phyloP scores from a whole-genome alignment of 2,329 filamentous ascomycete species.

The Ascochyta clinopodiicola region DNA sequence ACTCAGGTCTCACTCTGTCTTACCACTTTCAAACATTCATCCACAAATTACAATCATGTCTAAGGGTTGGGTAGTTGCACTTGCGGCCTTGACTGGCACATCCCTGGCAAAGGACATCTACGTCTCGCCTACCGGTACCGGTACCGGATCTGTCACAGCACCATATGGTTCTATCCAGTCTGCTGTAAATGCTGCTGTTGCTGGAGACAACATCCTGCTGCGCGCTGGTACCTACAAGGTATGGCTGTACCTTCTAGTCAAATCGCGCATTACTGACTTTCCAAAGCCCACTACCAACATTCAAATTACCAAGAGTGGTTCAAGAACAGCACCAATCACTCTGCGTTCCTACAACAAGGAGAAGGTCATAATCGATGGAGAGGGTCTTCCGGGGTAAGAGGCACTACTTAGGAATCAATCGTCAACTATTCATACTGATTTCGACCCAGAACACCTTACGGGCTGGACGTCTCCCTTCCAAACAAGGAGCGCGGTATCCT shows the following conservation, averaged over 20 bases:
- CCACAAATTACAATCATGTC: background rate
- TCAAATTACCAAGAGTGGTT: conserved; percentile 48
- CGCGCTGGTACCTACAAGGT: conserved; percentile 52
- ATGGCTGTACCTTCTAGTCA: no score
- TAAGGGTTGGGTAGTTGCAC: background rate
- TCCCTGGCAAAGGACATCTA: conserved; percentile 47
- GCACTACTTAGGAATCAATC: no score
- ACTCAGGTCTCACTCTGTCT: background rate
- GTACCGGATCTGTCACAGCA: conserved; percentile 48
- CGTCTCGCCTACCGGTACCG: conserved; percentile 53
- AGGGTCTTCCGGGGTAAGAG: conserved; percentile 14
- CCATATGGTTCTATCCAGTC: conserved; percentile 57
- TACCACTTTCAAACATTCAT: background rate
- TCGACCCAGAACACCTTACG: conserved; percentile 13
- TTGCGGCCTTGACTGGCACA: background rate
- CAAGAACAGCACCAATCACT: conserved; percentile 38
- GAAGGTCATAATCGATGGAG: conserved; percentile 22
- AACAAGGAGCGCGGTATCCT: conserved; percentile 56
- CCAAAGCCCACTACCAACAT: conserved; percentile 54
- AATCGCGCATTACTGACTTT: no score
- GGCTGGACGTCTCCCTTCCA: conserved; percentile 19
- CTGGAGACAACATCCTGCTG: conserved; percentile 56
- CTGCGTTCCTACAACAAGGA: conserved; percentile 19
- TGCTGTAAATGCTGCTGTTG: conserved; percentile 55
- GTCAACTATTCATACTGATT: background rate